A percentile compares a stretch with the other conserved stretches of the same genome.
phyloP scores from a whole-genome alignment of 1,139 yeast genomes.

The Blastobotrys proliferans region DNA sequence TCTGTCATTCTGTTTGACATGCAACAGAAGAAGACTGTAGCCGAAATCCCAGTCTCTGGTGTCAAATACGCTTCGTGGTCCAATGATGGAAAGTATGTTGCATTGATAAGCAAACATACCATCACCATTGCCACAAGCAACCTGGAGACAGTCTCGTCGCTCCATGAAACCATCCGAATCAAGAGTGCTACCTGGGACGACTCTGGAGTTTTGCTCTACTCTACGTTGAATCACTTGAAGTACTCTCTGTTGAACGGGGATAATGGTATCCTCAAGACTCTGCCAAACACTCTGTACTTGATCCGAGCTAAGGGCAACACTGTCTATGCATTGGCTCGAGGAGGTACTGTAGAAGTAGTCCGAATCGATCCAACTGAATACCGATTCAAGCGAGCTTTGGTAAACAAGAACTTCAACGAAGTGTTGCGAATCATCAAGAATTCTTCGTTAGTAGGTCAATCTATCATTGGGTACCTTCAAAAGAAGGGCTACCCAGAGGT shows the following conservation, averaged over 20 bases:
- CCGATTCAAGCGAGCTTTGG: slow-evolving; percentile 89
- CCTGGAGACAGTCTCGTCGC: slow-evolving; percentile 71
- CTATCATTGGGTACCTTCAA: slow-evolving; percentile 90
- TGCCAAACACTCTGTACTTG: slow-evolving; percentile 86
- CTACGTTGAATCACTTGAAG: slow-evolving; percentile 93
- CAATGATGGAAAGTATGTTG: slow-evolving; percentile 79
- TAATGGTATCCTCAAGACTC: slow-evolving; percentile 86
- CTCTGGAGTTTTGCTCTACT: slow-evolving; percentile 81
- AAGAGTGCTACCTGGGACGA: slow-evolving; percentile 99
- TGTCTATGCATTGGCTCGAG: slow-evolving; percentile 78
- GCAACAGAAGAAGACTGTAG: slow-evolving; percentile 79
- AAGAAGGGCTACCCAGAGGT: slow-evolving; percentile 85
- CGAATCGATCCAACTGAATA: slow-evolving; percentile 94
- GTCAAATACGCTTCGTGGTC: slow-evolving; percentile 93
- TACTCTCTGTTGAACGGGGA: slow-evolving; percentile 93
- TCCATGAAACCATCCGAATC: slow-evolving; percentile 95
- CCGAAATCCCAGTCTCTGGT: slow-evolving; percentile 60
- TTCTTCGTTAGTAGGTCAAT: slow-evolving; percentile 94
- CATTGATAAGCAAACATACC: slow-evolving; percentile 87
- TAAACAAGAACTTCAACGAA: slow-evolving; percentile 85
- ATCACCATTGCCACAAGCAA: slow-evolving; percentile 81
- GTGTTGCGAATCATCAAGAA: slow-evolving; percentile 83
- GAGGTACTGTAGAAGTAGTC: slow-evolving; percentile 75
- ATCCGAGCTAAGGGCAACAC: slow-evolving; percentile 65
- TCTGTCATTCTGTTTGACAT: slow-evolving; percentile 83